Percentiles rank a stretch among this genome's conserved stretches.
Conservation (phyloP, 495 filamentous ascomycete genomes). For the Melanomma pulvis-pyrius region DNA sequence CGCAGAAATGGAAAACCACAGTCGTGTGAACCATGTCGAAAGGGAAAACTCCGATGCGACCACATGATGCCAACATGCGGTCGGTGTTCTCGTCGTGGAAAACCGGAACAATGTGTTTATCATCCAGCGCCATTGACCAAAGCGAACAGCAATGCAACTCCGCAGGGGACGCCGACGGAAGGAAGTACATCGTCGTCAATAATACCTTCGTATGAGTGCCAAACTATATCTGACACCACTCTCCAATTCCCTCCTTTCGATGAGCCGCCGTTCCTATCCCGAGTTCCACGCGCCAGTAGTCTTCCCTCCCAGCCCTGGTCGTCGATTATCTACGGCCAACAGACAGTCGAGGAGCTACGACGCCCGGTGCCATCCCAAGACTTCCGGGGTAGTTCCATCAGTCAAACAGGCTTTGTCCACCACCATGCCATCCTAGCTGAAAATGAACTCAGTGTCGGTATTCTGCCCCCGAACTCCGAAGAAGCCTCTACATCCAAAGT, state of each 20-base stretch:
- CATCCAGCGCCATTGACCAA: constrained; percentile 37
- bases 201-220: neutral
- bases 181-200: neutral
- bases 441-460: constrained; percentile 28
- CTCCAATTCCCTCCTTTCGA: constrained; percentile 7
- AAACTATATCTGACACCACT: neutral
- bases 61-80: constrained; percentile 39
- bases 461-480: constrained; percentile 12
- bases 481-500: neutral
- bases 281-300: constrained; percentile 25
- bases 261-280: neutral
- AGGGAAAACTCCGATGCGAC: constrained; percentile 35
- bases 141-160: constrained; percentile 19
- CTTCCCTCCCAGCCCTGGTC: constrained; percentile 27
- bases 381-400: neutral
- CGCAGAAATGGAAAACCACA: constrained; percentile 38
- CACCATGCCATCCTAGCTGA: constrained; percentile 32
- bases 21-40: constrained; percentile 39
- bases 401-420: constrained; percentile 9
- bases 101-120: constrained; percentile 35
- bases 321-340: constrained; percentile 13
- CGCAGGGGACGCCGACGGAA: neutral
- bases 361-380: constrained; percentile 3
- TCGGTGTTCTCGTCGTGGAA: constrained; percentile 34
- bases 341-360: constrained; percentile 8